Evolutionary conservation across 768 basidiomycete genomes (phyloP), one percentile per base, ranked within the genome.

Genomic region (Aureoboletus auriporus): DNA sequence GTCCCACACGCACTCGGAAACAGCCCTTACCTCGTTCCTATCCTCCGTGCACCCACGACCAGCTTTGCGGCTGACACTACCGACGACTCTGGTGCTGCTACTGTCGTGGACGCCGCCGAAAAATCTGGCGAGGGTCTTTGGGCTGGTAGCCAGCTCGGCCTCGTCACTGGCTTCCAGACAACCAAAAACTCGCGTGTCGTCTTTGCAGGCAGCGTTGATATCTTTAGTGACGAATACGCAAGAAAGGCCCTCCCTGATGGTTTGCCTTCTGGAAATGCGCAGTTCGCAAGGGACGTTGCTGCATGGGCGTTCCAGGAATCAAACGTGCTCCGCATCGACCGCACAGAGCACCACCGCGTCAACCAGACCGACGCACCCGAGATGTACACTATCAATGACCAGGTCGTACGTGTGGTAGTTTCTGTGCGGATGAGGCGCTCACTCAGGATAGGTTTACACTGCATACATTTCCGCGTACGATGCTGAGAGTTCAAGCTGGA

Each of bases 291-390:
- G 42, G 92, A 95, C 54, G 66, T 98, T 37, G 78, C 84, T 4
- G 77, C 81, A 6, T 99, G 95, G 95, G 80, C 86, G 0, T 95
- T 98, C 83, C 88, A 92, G 58, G 89, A 96, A 66, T 77, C 78
- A 2, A 75, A 82, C 11, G 88, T 89, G 2, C 73, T 95, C 42
- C 83, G 90, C 23, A 83, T 97, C 48, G 85, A 91, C 52, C 73
- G 66, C 39, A 79, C 79, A 7, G 78, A 80, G 17, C 93, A 96
- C 61, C 84, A 88, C 58, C 79, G 78, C 48, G 72, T 82, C 41
- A 82, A 85, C 52, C 75, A 78, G 44, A 80, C 81, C 0, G 71
- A 67, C 20, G 73, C 86, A n/a, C 70, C 73, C 4, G 85, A 86
- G 48, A 73, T 73, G 46, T 99, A 99, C 67, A 88, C 90, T 11